These are phyloP conservation scores for Heliamphora exappendiculata DNA, from an alignment of 148 eudicot species.

Conservation along the genomic window DNA sequence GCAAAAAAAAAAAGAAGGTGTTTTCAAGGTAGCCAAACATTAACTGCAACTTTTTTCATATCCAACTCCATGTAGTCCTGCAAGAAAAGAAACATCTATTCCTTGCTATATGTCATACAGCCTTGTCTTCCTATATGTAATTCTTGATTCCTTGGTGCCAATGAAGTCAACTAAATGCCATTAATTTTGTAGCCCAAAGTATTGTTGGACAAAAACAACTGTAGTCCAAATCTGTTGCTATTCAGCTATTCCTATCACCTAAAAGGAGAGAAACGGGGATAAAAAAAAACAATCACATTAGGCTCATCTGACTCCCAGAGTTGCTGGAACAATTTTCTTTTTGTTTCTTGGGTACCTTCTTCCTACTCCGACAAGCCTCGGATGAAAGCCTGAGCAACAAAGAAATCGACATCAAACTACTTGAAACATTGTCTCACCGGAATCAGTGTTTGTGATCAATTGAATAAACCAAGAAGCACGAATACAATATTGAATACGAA, in stretches of 20 bases:
- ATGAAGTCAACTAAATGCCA: neutral
- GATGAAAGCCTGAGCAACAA: conserved; percentile 34
- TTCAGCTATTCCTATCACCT: conserved; percentile 1
- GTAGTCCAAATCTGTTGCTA: neutral
- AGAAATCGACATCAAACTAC: neutral
- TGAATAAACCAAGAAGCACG: too few species aligned
- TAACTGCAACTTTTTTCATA: neutral
- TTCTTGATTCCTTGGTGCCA: neutral
- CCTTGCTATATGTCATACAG: neutral
- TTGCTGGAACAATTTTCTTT: conserved; percentile 27
- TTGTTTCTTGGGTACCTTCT: conserved; percentile 32
- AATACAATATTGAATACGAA: too few species aligned
- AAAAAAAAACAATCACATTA: conserved; percentile 12
- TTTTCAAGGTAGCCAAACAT: too few species aligned
- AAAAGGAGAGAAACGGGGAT: conserved; percentile 6
- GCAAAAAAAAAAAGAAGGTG: too few species aligned
- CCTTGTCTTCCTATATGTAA: neutral
- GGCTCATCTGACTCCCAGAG: conserved; percentile 21
- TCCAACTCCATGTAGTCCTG: neutral
- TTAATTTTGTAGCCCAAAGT: neutral
- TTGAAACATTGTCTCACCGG: neutral
- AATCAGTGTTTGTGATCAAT: neutral
- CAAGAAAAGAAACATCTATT: neutral
- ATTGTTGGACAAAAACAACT: neutral
- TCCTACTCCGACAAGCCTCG: conserved; percentile 27